phyloP scores from a whole-genome alignment of 2,329 filamentous ascomycete genomes.

The Colletotrichum somersetense region DNA sequence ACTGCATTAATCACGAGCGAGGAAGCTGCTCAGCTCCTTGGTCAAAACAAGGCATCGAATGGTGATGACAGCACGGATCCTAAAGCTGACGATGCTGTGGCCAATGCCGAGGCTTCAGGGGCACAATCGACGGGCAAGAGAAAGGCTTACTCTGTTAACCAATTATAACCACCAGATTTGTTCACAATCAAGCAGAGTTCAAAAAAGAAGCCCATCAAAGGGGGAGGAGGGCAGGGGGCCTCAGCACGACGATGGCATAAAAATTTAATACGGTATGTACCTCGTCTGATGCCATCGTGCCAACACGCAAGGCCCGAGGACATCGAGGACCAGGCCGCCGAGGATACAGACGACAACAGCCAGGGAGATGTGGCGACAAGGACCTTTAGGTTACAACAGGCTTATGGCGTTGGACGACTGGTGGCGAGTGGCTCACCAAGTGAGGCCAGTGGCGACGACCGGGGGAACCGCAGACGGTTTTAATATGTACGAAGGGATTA shows the following conservation, averaged over 20 bases:
- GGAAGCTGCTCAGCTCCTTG: slow-evolving; percentile 23
- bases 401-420: neutral
- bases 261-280: neutral
- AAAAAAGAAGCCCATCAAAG: neutral
- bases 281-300: neutral
- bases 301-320: neutral
- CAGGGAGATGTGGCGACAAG: slow-evolving; percentile 6
- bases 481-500: neutral
- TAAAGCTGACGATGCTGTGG: slow-evolving; percentile 21
- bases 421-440: neutral
- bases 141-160: neutral
- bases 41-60: slow-evolving; percentile 14
- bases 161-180: neutral
- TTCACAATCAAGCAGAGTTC: neutral
- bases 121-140: slow-evolving; percentile 19
- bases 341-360: slow-evolving; percentile 3
- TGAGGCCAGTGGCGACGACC: slow-evolving; percentile 20
- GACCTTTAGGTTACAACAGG: neutral
- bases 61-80: slow-evolving; percentile 12
- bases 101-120: slow-evolving; percentile 27
- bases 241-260: neutral
- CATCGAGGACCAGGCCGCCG: neutral
- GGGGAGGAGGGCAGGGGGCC: neutral
- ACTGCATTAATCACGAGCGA: neutral
- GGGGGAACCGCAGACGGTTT: slow-evolving; percentile 17